Base-by-base conservation (phyloP, 768 basidiomycete species). In the Trametes meyenii region DNA sequence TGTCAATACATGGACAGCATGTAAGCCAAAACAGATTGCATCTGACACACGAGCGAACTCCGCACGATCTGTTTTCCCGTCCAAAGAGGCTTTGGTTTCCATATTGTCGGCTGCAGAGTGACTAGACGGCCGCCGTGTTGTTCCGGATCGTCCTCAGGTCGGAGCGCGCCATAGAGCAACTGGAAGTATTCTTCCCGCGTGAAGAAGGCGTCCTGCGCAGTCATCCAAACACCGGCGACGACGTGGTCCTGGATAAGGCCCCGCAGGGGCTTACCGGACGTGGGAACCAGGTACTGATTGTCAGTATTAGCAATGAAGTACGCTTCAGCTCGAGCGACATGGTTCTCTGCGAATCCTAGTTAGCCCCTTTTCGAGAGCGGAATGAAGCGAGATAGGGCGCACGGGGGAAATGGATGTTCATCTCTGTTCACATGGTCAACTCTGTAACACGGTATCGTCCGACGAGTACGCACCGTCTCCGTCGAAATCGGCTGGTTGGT, bases 351-450 rank as follows among this genome's bases (percentile, higher is more conserved):
- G 44, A 24, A 11, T 45, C 23, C 38, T 8, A 13, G 24, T 67
- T 21, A 66, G 56, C 33, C 55, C 21, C 38, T 12, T 29, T 52
- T 7, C 24, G n/a, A 23, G 24, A 35, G 33, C 13, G 40, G n/a
- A 26, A 33, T 33, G 40, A 19, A 50, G 35, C 43, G 39, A 51
- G 33, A 3, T 39, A 55, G 48, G 40, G 79, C 92, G 77, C 74
- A 93, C 94, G 96, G 68, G 97, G 96, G 68, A 99, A 99, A 78
- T 99, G 97, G 50, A 99, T 94, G 76, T 99, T 99, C 96, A 99
- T 99, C 74, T 99, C 96, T 94, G 65, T 63, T 24, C 57, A 56
- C 60, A 43, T 29, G 60, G 44, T 67, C 45, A 67, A 67, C 38
- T 24, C 8, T 58, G 33, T 19, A 45, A 56, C 11, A 35, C 21